A percentile compares a stretch with the other conserved stretches of the same genome.
Evolutionary conservation across 2,329 filamentous ascomycete species (phyloP).

Genomic region (Claviceps pazoutovae): DNA sequence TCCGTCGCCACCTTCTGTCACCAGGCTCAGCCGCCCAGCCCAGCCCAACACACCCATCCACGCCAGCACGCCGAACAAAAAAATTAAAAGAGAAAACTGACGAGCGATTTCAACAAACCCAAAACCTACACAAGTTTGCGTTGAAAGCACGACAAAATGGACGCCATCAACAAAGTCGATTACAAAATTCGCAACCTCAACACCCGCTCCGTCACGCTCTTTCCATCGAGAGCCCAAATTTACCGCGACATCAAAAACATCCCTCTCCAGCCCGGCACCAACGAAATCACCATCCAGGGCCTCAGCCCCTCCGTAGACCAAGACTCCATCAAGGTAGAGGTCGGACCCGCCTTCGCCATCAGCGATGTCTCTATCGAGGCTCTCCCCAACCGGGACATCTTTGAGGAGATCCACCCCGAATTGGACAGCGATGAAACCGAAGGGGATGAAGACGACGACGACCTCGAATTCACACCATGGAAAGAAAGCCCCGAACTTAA

Average conservation of each 20-base stretch:
- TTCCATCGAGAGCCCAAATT: slow-evolving; percentile 46
- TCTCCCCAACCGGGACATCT: slow-evolving; percentile 35
- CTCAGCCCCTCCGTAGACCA: slow-evolving; percentile 41
- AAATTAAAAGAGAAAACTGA: too few relatives aligned
- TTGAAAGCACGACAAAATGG: slow-evolving; percentile 17
- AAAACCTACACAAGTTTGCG: too few relatives aligned
- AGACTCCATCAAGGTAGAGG: slow-evolving; percentile 47
- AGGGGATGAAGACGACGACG: slow-evolving; percentile 13
- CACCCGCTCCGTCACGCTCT: slow-evolving; percentile 49
- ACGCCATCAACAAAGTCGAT: slow-evolving; percentile 27
- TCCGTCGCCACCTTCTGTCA: too few relatives aligned
- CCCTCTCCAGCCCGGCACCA: slow-evolving; percentile 32
- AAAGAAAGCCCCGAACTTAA: slow-evolving; percentile 9
- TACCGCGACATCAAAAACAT: slow-evolving; percentile 45
- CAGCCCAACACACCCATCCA: too few relatives aligned
- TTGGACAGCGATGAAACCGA: slow-evolving; percentile 13
- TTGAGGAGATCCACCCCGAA: slow-evolving; percentile 36
- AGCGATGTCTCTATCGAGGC: slow-evolving; percentile 47
- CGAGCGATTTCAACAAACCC: background rate
- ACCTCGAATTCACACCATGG: slow-evolving; percentile 11
- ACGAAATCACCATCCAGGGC: slow-evolving; percentile 43
- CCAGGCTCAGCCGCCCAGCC: too few relatives aligned
- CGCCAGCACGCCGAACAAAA: too few relatives aligned
- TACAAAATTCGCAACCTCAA: slow-evolving; percentile 42
- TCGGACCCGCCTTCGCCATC: slow-evolving; percentile 40